Evolutionary conservation across 169 alveolate species (phyloP).

Genomic region (Plasmodium adleri): DNA sequence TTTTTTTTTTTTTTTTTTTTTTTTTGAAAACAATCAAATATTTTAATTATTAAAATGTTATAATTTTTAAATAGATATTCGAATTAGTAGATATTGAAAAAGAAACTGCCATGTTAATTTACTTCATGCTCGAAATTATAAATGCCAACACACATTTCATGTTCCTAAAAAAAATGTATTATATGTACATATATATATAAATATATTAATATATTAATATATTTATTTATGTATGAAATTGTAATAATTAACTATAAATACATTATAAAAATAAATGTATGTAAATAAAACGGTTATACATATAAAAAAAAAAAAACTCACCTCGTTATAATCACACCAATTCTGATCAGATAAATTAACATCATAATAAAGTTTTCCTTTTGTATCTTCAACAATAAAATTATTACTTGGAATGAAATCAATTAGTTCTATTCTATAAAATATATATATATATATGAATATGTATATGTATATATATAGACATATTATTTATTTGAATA

Average conservation of each 20-base stretch:
- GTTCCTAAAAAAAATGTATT: slow-evolving; percentile 23
- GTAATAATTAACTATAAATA: too few species aligned
- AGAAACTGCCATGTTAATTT: not conserved
- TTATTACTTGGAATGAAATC: slow-evolving; percentile 33
- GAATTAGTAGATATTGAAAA: not conserved
- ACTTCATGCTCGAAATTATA: slow-evolving; percentile 56
- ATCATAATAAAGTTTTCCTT: slow-evolving; percentile 61
- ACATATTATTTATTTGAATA: too few species aligned
- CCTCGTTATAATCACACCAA: slow-evolving; percentile 74
- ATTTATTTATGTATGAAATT: too few species aligned
- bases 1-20: slow-evolving; percentile 5
- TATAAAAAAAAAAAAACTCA: not conserved
- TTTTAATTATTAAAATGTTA: not conserved
- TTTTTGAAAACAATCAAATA: not conserved
- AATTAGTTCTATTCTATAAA: slow-evolving; percentile 40
- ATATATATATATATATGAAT: not conserved
- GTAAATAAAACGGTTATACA: too few species aligned
- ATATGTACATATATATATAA: too few species aligned
- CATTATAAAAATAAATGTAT: too few species aligned
- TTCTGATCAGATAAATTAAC: slow-evolving; percentile 51
- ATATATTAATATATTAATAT: too few species aligned
- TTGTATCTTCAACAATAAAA: slow-evolving; percentile 57
- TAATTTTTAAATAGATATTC: not conserved
- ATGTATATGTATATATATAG: not conserved
- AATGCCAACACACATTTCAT: slow-evolving; percentile 69